A percentile compares a stretch with the other conserved stretches of the same genome.
These are phyloP conservation scores for Colletotrichum spinosum DNA, from an alignment of 2,329 filamentous ascomycete genomes.

Conservation along the genomic window DNA sequence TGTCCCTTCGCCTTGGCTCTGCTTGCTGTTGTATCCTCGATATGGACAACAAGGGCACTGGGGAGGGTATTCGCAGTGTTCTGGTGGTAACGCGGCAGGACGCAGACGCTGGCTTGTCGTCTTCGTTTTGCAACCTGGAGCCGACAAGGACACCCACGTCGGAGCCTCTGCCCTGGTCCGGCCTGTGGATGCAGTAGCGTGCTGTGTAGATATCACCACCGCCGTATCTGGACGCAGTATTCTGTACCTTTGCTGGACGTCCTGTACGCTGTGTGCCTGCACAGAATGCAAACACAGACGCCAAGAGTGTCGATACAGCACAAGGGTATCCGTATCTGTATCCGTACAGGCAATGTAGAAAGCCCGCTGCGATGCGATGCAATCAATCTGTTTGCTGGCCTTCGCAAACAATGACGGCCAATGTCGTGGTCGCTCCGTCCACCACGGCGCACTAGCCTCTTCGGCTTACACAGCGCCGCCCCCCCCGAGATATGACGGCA, in stretches of 20 bases:
- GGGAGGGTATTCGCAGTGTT: too few species aligned
- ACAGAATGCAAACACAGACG: background rate
- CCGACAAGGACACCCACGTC: constrained; percentile 32
- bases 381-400: too few species aligned
- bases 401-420: constrained; percentile 4
- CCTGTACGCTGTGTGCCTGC: background rate
- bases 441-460: constrained; percentile 20
- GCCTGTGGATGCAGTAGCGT: background rate
- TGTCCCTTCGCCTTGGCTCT: too few species aligned
- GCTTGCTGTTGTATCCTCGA: background rate
- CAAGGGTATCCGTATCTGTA: background rate
- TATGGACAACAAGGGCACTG: too few species aligned
- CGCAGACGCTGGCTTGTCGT: constrained; percentile 2
- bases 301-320: background rate
- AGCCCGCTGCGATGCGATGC: too few species aligned
- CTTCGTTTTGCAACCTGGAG: constrained; percentile 1
- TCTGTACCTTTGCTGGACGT: background rate
- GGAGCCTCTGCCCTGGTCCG: constrained; percentile 11
- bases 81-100: too few species aligned
- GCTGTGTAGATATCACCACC: background rate
- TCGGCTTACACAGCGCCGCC: background rate
- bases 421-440: constrained; percentile 3
- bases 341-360: too few species aligned
- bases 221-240: background rate
- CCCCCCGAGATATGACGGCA: constrained; percentile 16